These are phyloP conservation scores for Globisporangium carolinianum DNA, from an alignment of 352 stramenopile genomes.

Conservation along the genomic window DNA sequence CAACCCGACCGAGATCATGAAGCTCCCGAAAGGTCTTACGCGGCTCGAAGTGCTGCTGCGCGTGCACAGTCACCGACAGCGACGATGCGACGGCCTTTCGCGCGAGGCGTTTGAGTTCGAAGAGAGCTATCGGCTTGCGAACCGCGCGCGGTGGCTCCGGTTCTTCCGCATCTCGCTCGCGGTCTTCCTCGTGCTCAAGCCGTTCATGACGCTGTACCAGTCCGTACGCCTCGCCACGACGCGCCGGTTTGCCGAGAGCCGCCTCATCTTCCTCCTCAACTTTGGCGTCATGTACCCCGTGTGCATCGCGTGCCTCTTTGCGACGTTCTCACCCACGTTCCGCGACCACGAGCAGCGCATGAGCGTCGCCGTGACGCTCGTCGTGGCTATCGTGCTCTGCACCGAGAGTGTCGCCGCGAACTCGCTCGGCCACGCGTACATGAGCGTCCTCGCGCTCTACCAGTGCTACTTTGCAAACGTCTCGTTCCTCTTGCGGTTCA, in stretches of 20 bases:
- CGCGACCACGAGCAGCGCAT: constrained; percentile 52
- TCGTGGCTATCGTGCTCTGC: constrained; percentile 55
- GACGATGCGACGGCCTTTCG: constrained; percentile 16
- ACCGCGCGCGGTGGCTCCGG: constrained; percentile 53
- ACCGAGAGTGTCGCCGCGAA: constrained; percentile 57
- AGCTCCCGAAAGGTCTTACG: constrained; percentile 61
- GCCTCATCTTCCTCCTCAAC: constrained; percentile 73
- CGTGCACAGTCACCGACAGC: constrained; percentile 25
- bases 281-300: constrained; percentile 75
- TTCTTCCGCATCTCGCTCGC: constrained; percentile 66
- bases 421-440: constrained; percentile 68
- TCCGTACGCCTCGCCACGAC: constrained; percentile 32
- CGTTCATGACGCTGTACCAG: constrained; percentile 75
- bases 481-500: constrained; percentile 59
- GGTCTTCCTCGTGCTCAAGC: constrained; percentile 61
- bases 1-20: constrained; percentile 65
- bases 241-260: constrained; percentile 42
- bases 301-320: constrained; percentile 47
- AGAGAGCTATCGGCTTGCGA: constrained; percentile 65
- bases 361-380: constrained; percentile 43
- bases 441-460: constrained; percentile 73
- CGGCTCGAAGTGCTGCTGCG: constrained; percentile 57
- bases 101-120: constrained; percentile 65
- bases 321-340: constrained; percentile 62
- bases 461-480: constrained; percentile 83